Base-by-base conservation (phyloP, 805 yeast species). In the Ogataea glucozyma region DNA sequence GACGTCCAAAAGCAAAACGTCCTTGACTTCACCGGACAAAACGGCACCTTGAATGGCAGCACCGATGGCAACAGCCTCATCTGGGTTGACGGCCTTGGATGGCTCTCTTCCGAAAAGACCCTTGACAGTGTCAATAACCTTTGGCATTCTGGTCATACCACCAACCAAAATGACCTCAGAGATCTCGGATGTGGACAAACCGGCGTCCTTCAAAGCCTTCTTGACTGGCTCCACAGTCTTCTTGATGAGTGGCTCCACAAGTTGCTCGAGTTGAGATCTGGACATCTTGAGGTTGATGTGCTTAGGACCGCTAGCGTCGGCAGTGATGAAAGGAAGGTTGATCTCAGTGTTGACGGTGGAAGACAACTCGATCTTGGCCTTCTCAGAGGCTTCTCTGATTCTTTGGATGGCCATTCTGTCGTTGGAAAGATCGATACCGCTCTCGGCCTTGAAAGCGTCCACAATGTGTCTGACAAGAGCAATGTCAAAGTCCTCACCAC, bases 401-500 rank as follows among this genome's bases (percentile, higher is more conserved):
- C 93, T 75, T 66, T 83, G 91, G 58, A 86, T 79, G 18, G 85
- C 80, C 56, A 72, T 58, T 48, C 77, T 70, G 53, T 81, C 77
- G 22, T 58, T 47, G 52, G 72, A 67, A 22, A 83, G 59, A 61
- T 83, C 83, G 43, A 76, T 66, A 44, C 80, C 78, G 21, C 76
- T 71, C 52, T 76, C 75, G 41, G 67, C 59, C 60, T 79, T 67
- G 67, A 85, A 83, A 26, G 65, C 66, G 17, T 77, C 78, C 24
- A 84, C 62, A 40, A 85, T 79, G 65, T 80, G 67, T 75, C 96
- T 84, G 57, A 90, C 95, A 49, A 89, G 68, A 54, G 85, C 75
- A 62, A 89, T 90, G 71, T 86, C 95, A 67, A 86, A 86, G 71
- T 86, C 95, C 73, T 86, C 95, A 76, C 95, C 95, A 74, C 95